These are phyloP conservation scores for Setomelanomma holmii DNA, from an alignment of 2,329 filamentous ascomycete genomes.

Conservation along the genomic window DNA sequence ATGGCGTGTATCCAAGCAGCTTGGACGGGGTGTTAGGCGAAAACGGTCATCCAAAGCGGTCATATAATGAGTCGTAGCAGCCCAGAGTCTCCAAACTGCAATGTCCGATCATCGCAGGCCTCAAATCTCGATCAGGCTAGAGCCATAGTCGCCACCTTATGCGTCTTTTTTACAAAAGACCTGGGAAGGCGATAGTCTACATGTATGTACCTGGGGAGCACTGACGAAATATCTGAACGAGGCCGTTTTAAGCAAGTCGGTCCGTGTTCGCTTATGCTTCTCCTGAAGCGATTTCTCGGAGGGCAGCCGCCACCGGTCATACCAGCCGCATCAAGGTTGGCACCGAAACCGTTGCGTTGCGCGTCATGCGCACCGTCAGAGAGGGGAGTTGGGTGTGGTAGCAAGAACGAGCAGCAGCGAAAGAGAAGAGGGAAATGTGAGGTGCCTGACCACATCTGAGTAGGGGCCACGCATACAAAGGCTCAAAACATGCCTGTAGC, in stretches of 20 bases:
- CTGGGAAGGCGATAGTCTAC: neutral
- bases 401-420: neutral
- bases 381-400: neutral
- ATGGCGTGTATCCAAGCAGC: too few species aligned
- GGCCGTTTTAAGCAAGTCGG: slow-evolving; percentile 3
- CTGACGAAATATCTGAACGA: neutral
- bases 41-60: too few species aligned
- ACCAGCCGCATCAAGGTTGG: neutral
- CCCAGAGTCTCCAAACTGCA: too few species aligned
- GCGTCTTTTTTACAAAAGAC: neutral
- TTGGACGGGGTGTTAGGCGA: too few species aligned
- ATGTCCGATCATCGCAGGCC: too few species aligned
- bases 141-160: neutral
- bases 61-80: too few species aligned
- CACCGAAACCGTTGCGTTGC: neutral
- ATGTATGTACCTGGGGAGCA: neutral
- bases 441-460: neutral
- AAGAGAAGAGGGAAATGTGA: too few species aligned
- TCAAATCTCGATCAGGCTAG: neutral
- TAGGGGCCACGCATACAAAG: neutral
- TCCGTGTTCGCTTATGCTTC: neutral
- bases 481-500: neutral
- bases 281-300: neutral
- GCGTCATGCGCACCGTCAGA: neutral
- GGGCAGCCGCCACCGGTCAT: neutral